Conservation (phyloP, 129 eudicot species). For the Flaveria bidentis region DNA sequence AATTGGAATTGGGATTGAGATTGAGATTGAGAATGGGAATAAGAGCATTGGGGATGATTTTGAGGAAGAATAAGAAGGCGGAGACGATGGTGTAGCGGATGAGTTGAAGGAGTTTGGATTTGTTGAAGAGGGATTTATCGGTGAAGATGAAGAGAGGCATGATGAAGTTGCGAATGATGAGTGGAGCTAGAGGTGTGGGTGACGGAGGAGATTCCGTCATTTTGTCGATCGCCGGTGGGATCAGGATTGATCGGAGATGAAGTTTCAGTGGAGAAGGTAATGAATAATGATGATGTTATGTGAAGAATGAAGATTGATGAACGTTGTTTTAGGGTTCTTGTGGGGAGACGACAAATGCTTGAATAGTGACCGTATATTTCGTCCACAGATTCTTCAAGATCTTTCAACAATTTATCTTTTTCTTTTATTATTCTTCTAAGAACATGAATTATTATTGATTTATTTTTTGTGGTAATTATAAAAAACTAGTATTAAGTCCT, state of each 20-base stretch:
- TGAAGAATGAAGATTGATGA: background rate
- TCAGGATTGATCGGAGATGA: background rate
- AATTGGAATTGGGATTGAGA: too few species aligned
- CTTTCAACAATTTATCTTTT: too few species aligned
- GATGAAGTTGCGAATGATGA: conserved; percentile 48
- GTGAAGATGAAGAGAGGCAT: conserved; percentile 46
- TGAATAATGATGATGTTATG: background rate
- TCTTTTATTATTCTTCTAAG: too few species aligned
- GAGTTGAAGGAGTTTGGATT: conserved; percentile 40
- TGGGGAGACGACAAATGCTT: too few species aligned
- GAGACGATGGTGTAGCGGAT: conserved; percentile 47
- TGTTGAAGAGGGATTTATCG: conserved; percentile 46
- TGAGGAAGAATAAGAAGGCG: conserved; percentile 45
- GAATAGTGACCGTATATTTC: background rate
- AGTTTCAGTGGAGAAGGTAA: background rate
- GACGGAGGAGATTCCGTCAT: conserved; percentile 38
- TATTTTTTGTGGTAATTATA: too few species aligned
- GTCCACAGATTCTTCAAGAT: too few species aligned
- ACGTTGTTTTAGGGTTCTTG: background rate
- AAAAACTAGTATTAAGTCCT: too few species aligned
- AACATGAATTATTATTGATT: too few species aligned
- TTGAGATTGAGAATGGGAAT: too few species aligned
- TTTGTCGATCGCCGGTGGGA: background rate
- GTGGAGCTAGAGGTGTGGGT: conserved; percentile 44
- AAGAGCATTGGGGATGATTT: conserved; percentile 29